A percentile compares a stretch with the other conserved stretches of the same genome.
These are phyloP conservation scores for Paratrypanosoma confusum DNA, from an alignment of 208 protist genomes.

Conservation along the genomic window DNA sequence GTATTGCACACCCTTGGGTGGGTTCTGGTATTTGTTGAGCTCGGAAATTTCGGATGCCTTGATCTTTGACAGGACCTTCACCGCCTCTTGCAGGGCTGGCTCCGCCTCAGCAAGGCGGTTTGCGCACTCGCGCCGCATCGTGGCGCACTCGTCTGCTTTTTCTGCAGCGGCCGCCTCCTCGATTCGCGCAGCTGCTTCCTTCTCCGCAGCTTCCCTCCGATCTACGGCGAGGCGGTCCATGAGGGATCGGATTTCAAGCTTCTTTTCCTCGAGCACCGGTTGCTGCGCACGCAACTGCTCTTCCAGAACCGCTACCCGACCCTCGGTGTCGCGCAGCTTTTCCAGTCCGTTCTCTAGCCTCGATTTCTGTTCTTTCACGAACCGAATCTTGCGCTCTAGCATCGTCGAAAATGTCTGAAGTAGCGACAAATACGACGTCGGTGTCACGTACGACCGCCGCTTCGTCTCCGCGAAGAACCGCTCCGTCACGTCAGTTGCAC, in stretches of 20 bases:
- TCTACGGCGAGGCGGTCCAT: conserved; percentile 90
- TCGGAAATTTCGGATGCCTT: conserved; percentile 95
- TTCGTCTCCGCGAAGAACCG: conserved; percentile 86
- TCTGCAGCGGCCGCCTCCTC: conserved; percentile 89
- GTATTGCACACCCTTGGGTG: conserved; percentile 94
- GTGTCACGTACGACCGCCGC: conserved; percentile 96
- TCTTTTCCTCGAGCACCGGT: conserved; percentile 90
- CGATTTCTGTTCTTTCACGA: conserved; percentile 66
- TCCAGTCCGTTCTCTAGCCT: conserved; percentile 93
- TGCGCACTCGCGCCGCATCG: conserved; percentile 85
- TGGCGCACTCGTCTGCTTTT: conserved; percentile 92
- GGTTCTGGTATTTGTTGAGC: conserved; percentile 93
- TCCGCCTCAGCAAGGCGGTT: conserved; percentile 93
- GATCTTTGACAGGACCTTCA: conserved; percentile 91
- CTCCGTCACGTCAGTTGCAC: conserved; percentile 75
- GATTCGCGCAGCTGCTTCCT: conserved; percentile 63
- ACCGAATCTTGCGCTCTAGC: conserved; percentile 68
- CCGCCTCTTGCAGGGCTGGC: conserved; percentile 90
- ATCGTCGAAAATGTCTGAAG: conserved; percentile 86
- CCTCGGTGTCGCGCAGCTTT: conserved; percentile 88
- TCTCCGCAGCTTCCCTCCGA: conserved; percentile 84
- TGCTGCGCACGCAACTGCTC: conserved; percentile 90
- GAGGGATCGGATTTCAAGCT: conserved; percentile 85
- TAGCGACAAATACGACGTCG: conserved; percentile 95
- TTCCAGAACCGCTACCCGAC: conserved; percentile 90